Base-by-base conservation (phyloP, 2,329 filamentous ascomycete species). In the Magnaporthiopsis incrustans region DNA sequence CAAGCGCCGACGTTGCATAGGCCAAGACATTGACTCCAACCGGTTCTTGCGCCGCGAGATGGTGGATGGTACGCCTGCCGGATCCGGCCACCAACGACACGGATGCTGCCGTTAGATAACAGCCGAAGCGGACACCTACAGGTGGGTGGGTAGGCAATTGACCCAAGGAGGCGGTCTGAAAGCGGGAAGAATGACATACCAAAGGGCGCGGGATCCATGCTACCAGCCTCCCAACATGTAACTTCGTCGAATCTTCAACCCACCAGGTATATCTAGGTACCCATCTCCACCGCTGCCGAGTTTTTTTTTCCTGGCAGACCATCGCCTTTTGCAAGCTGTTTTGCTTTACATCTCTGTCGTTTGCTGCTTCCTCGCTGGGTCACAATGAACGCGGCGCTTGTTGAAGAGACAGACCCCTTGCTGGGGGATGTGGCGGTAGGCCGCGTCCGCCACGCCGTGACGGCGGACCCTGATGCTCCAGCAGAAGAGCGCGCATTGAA, bases 391-490 rank as follows among this genome's bases (percentile, higher is more conserved):
- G 32, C 44, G 15, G 53, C 61, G 5, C 61, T 62, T 7, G 22
- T 30, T n/a, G 44, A 62, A 14, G 61, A 62, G 32, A 62, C 27
- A 3, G 61, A 62, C 61, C 61, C 61, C 27, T 50, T 62, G 8
- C 30, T 62, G n/a, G 61, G 61, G 7, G n/a, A 44, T n/a, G 60
- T 61, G 35, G 61, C 61, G 26, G 32, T 14, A 15, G 15, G 33
- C 38, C 44, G 53, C 6, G 53, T 25, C 18, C 61, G 50, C 26
- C 44, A 62, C 53, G 61, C 26, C 25, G 61, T 35, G 61, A 57
- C 61, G 15, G 61, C 25, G 26, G 60, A 53, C 26, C 60, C 35
- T 27, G 60, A 30, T 18, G 60, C 38, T 15, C 32, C 35, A 26
- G 7, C 38, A 10, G 25, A 30, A 25, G 22, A 38, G 33, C 26